These are phyloP conservation scores for Calamus simplicifolius DNA, from an alignment of 176 grass and related monocot genomes.

Conservation along the genomic window DNA sequence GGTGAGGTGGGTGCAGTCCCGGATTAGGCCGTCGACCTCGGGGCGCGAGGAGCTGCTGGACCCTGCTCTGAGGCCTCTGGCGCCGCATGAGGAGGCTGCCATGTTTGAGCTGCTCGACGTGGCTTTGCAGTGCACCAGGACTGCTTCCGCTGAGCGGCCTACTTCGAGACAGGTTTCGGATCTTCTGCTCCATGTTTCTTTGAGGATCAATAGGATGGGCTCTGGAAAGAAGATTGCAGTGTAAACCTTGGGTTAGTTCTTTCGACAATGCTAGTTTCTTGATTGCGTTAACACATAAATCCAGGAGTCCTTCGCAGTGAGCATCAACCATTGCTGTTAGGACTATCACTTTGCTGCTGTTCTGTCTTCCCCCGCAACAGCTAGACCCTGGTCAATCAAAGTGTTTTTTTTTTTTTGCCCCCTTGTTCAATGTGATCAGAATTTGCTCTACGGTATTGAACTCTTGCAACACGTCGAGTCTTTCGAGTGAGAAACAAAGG, in stretches of 20 bases:
- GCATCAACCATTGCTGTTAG: too few relatives aligned
- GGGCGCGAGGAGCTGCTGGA: constrained; percentile 55
- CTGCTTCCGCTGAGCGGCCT: constrained; percentile 52
- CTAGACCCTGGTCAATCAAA: too few relatives aligned
- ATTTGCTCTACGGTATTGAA: too few relatives aligned
- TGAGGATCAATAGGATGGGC: constrained; percentile 39
- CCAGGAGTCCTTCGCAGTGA: too few relatives aligned
- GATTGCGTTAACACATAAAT: too few relatives aligned
- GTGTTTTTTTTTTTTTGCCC: too few relatives aligned
- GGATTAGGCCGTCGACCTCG: constrained; percentile 15
- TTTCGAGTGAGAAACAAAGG: too few relatives aligned
- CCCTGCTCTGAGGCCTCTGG: constrained; percentile 41
- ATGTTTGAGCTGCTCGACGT: constrained; percentile 57
- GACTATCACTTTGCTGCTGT: too few relatives aligned
- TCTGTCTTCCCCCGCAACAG: too few relatives aligned
- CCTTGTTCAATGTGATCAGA: too few relatives aligned
- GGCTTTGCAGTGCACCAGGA: constrained; percentile 66
- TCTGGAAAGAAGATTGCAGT: constrained; percentile 24
- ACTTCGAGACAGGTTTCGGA: constrained; percentile 77
- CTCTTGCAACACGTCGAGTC: too few relatives aligned
- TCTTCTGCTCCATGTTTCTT: constrained; percentile 54
- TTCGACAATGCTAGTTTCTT: too few relatives aligned
- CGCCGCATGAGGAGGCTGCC: constrained; percentile 48
- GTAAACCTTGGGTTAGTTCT: background rate
- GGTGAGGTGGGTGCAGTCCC: constrained; percentile 75